These are phyloP conservation scores for Beauveria scarabaeidicola DNA, from an alignment of 2,329 filamentous ascomycete genomes.

Conservation along the genomic window DNA sequence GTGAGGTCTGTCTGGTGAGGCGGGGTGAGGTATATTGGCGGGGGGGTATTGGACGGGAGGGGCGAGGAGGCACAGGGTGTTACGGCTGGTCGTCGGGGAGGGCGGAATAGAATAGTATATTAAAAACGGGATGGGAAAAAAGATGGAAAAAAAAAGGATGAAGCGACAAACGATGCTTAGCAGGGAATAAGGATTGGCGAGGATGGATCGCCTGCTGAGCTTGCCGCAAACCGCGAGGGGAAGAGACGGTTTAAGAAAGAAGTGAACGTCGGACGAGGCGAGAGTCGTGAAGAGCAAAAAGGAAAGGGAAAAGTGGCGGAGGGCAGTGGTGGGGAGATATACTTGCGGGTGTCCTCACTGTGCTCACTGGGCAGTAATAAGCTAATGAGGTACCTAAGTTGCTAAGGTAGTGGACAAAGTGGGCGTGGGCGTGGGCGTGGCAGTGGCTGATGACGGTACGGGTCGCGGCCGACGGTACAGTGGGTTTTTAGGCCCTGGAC, in stretches of 20 bases:
- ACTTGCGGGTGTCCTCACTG: constrained; percentile 29
- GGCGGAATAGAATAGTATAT: constrained; percentile 15
- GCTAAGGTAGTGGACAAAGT: too few species aligned
- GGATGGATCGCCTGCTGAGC: constrained; percentile 48
- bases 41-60: constrained; percentile 14
- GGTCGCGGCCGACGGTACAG: neutral
- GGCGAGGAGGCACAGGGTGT: constrained; percentile 15
- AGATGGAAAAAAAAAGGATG: constrained; percentile 35
- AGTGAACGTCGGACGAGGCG: constrained; percentile 48
- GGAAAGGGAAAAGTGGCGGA: constrained; percentile 34
- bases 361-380: neutral
- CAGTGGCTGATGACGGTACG: constrained; percentile 1
- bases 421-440: neutral
- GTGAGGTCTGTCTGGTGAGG: constrained; percentile 13
- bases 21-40: constrained; percentile 15
- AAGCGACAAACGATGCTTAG: constrained; percentile 45
- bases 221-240: constrained; percentile 35
- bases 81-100: constrained; percentile 5
- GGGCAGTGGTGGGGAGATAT: constrained; percentile 29
- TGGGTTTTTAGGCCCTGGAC: neutral
- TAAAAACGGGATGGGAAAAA: constrained; percentile 18
- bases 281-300: constrained; percentile 45
- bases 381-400: too few species aligned
- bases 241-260: constrained; percentile 29
- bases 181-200: constrained; percentile 19